Conservation (phyloP, 2,329 filamentous ascomycete species). For the Geosmithia flava region DNA sequence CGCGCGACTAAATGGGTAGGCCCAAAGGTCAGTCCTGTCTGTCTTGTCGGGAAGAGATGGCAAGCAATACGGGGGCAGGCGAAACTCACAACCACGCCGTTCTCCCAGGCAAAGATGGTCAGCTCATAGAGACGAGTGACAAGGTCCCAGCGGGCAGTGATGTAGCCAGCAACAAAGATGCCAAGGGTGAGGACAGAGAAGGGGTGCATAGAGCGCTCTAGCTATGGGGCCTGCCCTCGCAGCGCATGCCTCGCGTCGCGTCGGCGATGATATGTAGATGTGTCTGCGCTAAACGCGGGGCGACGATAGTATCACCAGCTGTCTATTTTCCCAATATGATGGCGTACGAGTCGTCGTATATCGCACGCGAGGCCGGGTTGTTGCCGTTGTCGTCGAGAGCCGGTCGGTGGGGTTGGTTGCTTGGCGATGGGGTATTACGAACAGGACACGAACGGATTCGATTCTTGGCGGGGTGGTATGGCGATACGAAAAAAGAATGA, state of each 20-base stretch:
- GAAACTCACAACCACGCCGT: slow-evolving; percentile 79
- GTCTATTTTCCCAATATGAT: not conserved
- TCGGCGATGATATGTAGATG: not conserved
- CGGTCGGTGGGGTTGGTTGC: not conserved
- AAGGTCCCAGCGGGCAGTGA: slow-evolving; percentile 97
- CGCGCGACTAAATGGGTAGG: slow-evolving; percentile 50
- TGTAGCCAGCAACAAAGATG: slow-evolving; percentile 99
- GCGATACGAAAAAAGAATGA: not conserved
- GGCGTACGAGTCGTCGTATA: not conserved
- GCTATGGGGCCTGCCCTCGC: not conserved
- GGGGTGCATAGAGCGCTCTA: slow-evolving; percentile 67
- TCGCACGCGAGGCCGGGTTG: not conserved
- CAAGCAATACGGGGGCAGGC: not conserved
- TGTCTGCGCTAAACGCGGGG: not conserved
- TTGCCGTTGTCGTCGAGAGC: not conserved
- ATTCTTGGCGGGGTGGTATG: not conserved
- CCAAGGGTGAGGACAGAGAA: slow-evolving; percentile 91
- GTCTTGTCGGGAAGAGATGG: not conserved
- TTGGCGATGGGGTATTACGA: not conserved
- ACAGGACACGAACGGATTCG: not conserved
- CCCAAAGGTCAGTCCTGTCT: not conserved
- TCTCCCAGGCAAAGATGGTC: slow-evolving; percentile 93
- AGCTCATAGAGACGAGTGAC: slow-evolving; percentile 95
- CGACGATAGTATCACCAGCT: not conserved
- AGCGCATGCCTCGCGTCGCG: slow-evolving; percentile 1